These are phyloP conservation scores for Polygonum maritimum DNA, from an alignment of 148 eudicot genomes.

Conservation along the genomic window DNA sequence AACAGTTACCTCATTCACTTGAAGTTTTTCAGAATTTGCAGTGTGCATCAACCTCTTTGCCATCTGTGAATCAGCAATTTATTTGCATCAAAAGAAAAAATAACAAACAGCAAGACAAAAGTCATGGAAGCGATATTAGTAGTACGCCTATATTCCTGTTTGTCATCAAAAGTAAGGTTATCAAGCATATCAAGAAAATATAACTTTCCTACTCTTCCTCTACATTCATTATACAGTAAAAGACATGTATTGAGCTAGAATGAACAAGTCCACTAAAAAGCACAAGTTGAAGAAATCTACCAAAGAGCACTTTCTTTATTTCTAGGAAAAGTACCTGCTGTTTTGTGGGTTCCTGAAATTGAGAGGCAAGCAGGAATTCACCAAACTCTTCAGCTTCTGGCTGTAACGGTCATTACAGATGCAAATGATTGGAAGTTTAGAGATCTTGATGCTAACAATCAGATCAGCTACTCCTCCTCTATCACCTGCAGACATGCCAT, in stretches of 20 bases:
- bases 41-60: conserved; percentile 79
- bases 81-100: not conserved
- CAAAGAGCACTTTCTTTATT: not conserved
- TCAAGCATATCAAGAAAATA: not conserved
- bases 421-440: conserved; percentile 93
- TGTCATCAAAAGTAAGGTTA: not conserved
- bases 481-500: conserved; percentile 99
- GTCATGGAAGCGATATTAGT: not conserved
- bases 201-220: not conserved
- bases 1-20: conserved; percentile 73
- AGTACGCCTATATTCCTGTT: not conserved
- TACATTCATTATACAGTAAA: not conserved
- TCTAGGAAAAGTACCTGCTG: conserved; percentile 57
- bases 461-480: conserved; percentile 96
- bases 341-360: conserved; percentile 90
- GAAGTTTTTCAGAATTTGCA: conserved; percentile 76
- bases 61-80: conserved; percentile 40
- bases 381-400: conserved; percentile 87
- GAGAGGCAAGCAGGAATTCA: conserved; percentile 53
- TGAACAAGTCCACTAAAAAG: not conserved
- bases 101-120: not conserved
- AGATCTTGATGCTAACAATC: conserved; percentile 83
- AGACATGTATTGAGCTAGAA: not conserved
- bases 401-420: conserved; percentile 95
- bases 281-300: not conserved